Percentiles rank a stretch among this genome's conserved stretches.
These are phyloP conservation scores for sunflower (Helianthus annuus) DNA, from an alignment of 129 eudicot genomes.

Conservation along the genomic window DNA sequence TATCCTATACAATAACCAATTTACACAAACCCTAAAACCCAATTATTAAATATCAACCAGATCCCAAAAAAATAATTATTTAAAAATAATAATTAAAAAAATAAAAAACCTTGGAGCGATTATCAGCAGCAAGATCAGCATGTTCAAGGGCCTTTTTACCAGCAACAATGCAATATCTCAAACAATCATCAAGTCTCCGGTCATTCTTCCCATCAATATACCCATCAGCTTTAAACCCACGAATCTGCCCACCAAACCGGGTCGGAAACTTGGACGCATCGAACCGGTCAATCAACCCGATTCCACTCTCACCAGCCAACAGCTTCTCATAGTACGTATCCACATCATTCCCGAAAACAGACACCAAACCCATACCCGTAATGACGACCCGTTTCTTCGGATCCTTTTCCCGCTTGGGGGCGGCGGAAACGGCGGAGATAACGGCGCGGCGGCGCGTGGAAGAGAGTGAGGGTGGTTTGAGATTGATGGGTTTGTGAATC, in stretches of 20 bases:
- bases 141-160: slow-evolving; percentile 88
- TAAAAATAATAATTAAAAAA: neutral
- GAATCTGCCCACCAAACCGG: slow-evolving; percentile 94
- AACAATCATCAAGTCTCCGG: slow-evolving; percentile 82
- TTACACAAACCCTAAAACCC: neutral
- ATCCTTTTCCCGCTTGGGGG: slow-evolving; percentile 84
- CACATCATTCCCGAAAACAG: slow-evolving; percentile 92
- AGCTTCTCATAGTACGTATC: slow-evolving; percentile 80
- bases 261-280: slow-evolving; percentile 97
- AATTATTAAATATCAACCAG: neutral
- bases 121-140: slow-evolving; percentile 86
- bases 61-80: slow-evolving; percentile 1
- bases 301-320: slow-evolving; percentile 85
- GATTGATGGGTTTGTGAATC: slow-evolving; percentile 26
- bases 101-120: slow-evolving; percentile 53
- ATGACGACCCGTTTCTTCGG: slow-evolving; percentile 94
- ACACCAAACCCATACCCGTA: slow-evolving; percentile 96
- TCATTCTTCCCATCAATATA: slow-evolving; percentile 97
- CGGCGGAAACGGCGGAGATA: slow-evolving; percentile 44
- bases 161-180: slow-evolving; percentile 86
- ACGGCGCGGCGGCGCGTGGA: slow-evolving; percentile 32
- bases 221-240: slow-evolving; percentile 79
- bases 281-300: slow-evolving; percentile 76
- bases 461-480: slow-evolving; percentile 29
- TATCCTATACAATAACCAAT: neutral